Evolutionary conservation across 208 protist genomes (phyloP).

Genomic region (Sergeia podlipaevii): DNA sequence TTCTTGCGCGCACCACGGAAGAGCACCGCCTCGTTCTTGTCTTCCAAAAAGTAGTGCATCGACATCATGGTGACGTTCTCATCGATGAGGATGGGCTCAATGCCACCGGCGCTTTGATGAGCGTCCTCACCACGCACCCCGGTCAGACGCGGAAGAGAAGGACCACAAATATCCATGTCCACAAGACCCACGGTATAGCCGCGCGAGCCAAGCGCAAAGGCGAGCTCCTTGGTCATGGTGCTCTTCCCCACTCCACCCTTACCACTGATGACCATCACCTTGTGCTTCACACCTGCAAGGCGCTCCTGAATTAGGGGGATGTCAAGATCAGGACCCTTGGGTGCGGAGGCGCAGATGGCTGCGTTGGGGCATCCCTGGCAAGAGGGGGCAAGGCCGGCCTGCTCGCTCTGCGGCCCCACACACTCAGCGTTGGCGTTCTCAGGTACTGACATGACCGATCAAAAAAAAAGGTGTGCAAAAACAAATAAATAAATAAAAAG

Average conservation of each 20-base stretch:
- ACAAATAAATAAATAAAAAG: constrained; percentile 7
- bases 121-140: constrained; percentile 89
- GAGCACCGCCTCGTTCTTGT: constrained; percentile 97
- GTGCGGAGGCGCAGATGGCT: constrained; percentile 91
- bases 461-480: constrained; percentile 13
- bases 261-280: constrained; percentile 89
- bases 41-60: constrained; percentile 97
- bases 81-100: constrained; percentile 94
- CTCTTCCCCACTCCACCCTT: constrained; percentile 96
- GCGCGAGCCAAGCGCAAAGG: constrained; percentile 65
- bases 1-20: constrained; percentile 98
- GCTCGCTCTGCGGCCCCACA: constrained; percentile 92
- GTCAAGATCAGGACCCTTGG: constrained; percentile 93
- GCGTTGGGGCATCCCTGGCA: constrained; percentile 99
- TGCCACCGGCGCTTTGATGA: constrained; percentile 90
- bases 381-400: constrained; percentile 92
- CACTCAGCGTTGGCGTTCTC: constrained; percentile 69
- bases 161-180: constrained; percentile 99
- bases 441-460: constrained; percentile 5
- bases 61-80: constrained; percentile 97
- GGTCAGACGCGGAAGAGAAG: constrained; percentile 86
- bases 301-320: constrained; percentile 77
- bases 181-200: constrained; percentile 97
- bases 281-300: constrained; percentile 74
- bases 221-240: constrained; percentile 91